Evolutionary conservation across 495 filamentous ascomycete genomes (phyloP).

Genomic region (Tuber microsphaerosporum): DNA sequence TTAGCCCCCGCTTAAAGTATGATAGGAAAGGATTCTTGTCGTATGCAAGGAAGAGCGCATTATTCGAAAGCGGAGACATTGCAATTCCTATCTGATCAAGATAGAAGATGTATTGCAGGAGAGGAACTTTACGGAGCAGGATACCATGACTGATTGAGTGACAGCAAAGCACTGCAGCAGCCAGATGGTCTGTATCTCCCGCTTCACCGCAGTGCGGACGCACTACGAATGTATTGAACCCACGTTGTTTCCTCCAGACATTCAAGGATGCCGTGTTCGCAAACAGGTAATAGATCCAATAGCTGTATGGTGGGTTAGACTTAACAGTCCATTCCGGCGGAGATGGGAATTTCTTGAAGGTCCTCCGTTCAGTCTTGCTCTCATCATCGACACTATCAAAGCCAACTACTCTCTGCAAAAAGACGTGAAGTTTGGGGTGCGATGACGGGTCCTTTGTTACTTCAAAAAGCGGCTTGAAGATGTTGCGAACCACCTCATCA

Average conservation of each 20-base stretch:
- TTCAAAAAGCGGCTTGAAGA: slow-evolving; percentile 92
- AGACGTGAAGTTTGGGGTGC: slow-evolving; percentile 89
- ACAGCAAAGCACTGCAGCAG: slow-evolving; percentile 83
- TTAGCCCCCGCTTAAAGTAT: slow-evolving; percentile 89
- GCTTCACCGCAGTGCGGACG: slow-evolving; percentile 95
- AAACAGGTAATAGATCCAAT: slow-evolving; percentile 97
- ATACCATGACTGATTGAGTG: slow-evolving; percentile 97
- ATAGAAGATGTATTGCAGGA: slow-evolving; percentile 96
- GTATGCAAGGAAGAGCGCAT: slow-evolving; percentile 91
- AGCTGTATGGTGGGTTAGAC: slow-evolving; percentile 96
- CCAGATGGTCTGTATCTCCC: slow-evolving; percentile 91
- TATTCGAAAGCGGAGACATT: slow-evolving; percentile 98
- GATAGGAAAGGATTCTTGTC: slow-evolving; percentile 92
- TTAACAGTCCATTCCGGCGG: slow-evolving; percentile 80
- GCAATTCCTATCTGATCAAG: slow-evolving; percentile 96
- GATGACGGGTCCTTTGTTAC: slow-evolving; percentile 78
- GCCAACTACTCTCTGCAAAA: slow-evolving; percentile 88
- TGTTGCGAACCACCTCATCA: slow-evolving; percentile 81
- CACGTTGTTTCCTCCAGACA: slow-evolving; percentile 76
- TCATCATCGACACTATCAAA: slow-evolving; percentile 98
- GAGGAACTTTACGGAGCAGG: slow-evolving; percentile 81
- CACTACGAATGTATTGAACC: slow-evolving; percentile 92
- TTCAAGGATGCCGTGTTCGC: slow-evolving; percentile 92
- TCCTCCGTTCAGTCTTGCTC: slow-evolving; percentile 84
- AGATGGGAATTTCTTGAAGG: slow-evolving; percentile 88